Evolutionary conservation across 331 rosid species (phyloP), one percentile per base, ranked within the genome.

Genomic region (Stylosanthes scabra): DNA sequence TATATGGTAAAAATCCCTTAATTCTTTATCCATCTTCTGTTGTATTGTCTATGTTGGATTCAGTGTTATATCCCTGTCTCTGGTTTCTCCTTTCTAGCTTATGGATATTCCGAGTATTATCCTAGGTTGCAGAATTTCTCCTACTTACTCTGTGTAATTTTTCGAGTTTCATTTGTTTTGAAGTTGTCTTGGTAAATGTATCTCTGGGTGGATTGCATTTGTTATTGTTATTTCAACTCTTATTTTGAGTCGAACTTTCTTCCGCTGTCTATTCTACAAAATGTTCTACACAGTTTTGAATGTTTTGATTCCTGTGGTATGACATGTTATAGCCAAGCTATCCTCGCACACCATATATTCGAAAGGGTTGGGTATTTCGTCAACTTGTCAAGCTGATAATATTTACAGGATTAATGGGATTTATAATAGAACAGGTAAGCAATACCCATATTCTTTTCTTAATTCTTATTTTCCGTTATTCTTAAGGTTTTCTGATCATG

Each of bases 321-420:
- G 75, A 70, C 58, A 74, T 74, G 51, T 81, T 83, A 44, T 71
- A 95, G 99, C 83, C 84, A 82, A 88, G 89, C 84, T 95, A 95
- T 82, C 99, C 99, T 65, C 96, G 91, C 59, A 83, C 94, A 2
- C 80, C 92, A 15, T 75, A 37, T 59, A 79, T 95, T 80, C 89
- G 98, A 68, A 95, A 95, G 84, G 91, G 97, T 82, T 95, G 99
- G 99, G 80, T 95, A 79, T 74, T 80, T 66, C 97, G 96, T 40
- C 99, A 95, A 74, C 60, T 92, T 80, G 74, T 90, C 59, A 90
- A 90, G 90, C 84, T 95, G 85, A 86, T 95, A 74, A 85, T 92
- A 68, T 95, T 95, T 72, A 95, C 93, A 6, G 99, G 99, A 78
- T 83, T 95, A 58, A 95, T 95, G 99, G 97, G 97, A 67, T 95